Base-by-base conservation (phyloP, 495 filamentous ascomycete genomes). In the Saxispiralis lemnorum region DNA sequence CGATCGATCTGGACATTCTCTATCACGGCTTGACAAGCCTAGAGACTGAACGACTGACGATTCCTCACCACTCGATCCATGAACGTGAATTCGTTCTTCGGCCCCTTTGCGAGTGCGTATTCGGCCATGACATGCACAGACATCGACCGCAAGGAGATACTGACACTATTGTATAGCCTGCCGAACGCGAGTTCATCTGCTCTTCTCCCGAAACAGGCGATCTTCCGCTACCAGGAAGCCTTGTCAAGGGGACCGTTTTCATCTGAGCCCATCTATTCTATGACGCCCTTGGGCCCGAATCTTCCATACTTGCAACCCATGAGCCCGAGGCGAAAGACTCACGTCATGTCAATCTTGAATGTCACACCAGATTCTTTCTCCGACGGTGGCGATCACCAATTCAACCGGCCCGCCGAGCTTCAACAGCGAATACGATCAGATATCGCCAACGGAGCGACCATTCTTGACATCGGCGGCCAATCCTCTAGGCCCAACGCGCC, bases 311-410 rank as follows among this genome's bases (percentile, higher is more conserved):
- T 46, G 1, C 6, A 30, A 32, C 13, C 43, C n/a, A 32, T 9
- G 7, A 21, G 37, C 24, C 43, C 43, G 1, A 31, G 24, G 40
- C 78, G 82, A 35, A 65, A 64, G 35, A 95, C 87, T 1, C 72
- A 76, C 42, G 61, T 95, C 33, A 96, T 97, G 89, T 80, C 83
- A 24, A 92, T 97, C 51, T 69, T 95, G 40, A 97, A 97, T 63
- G 66, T 93, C 45, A 95, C 88, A 1, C 89, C 88, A 9, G 89
- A 97, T 66, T 96, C 89, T 32, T 96, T 96, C 67, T 95, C 87
- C 11, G 86, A 95, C 52, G 89, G 86, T 40, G 88, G 87, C 35
- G 52, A 62, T 1, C 68, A 86, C 62, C 53, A 56, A 55, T 57
- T 38, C 37, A 40, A 35, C 17, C 42, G 70, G 47, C 38, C 62